Conservation (phyloP, 805 yeast species). For the Tetrapisispora iriomotensis region DNA sequence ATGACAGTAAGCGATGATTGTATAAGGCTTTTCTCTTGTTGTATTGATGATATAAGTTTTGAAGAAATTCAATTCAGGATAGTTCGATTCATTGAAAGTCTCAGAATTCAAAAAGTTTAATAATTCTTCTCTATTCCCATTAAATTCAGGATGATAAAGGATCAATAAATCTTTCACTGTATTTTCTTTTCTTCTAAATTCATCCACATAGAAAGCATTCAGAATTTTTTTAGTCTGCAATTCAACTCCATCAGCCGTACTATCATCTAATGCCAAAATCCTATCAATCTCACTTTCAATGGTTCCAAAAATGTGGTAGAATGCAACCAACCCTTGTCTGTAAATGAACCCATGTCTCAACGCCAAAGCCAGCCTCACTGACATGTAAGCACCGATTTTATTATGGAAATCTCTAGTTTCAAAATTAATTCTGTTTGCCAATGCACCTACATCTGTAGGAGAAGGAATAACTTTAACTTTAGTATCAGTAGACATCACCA, state of each 20-base stretch:
- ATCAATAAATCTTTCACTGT: slow-evolving; percentile 56
- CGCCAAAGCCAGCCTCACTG: slow-evolving; percentile 64
- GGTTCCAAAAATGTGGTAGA: slow-evolving; percentile 58
- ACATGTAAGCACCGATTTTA: slow-evolving; percentile 57
- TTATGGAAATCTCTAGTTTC: slow-evolving; percentile 61
- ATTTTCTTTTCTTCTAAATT: slow-evolving; percentile 49
- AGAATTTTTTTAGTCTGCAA: slow-evolving; percentile 38
- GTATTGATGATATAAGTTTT: slow-evolving; percentile 47
- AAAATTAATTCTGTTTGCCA: slow-evolving; percentile 69
- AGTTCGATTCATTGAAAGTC: slow-evolving; percentile 22
- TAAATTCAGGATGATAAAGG: slow-evolving; percentile 44
- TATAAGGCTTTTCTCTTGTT: slow-evolving; percentile 54
- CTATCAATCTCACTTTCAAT: slow-evolving; percentile 45
- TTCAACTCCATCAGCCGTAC: slow-evolving; percentile 52
- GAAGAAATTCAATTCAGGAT: slow-evolving; percentile 49
- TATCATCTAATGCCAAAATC: slow-evolving; percentile 30
- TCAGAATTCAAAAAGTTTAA: slow-evolving; percentile 2
- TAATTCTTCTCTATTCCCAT: slow-evolving; percentile 6
- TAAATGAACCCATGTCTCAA: slow-evolving; percentile 65
- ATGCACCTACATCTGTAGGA: slow-evolving; percentile 73
- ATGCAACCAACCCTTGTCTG: slow-evolving; percentile 71
- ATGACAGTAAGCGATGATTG: slow-evolving; percentile 72
- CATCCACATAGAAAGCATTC: slow-evolving; percentile 57
- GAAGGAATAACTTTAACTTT: slow-evolving; percentile 45
- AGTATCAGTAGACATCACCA: too few relatives aligned